A percentile compares a stretch with the other conserved stretches of the same genome.
Conservation (phyloP, 2,329 filamentous ascomycete genomes). For the Penicillium sp. region DNA sequence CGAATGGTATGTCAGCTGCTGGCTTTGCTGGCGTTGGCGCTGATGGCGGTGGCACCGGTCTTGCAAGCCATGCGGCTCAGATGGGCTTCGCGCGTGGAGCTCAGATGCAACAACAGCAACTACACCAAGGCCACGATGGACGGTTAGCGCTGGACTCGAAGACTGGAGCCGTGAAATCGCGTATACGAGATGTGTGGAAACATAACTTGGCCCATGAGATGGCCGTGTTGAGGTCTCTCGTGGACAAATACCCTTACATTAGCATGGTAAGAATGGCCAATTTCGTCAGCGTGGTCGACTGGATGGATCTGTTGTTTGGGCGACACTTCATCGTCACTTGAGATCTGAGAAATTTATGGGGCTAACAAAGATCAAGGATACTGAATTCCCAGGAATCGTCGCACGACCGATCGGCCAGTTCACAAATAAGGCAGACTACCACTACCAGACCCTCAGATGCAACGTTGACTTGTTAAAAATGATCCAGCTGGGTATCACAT, state of each 20-base stretch:
- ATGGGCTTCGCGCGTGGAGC: conserved; percentile 83
- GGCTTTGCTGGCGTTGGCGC: conserved; percentile 58
- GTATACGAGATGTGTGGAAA: conserved; percentile 96
- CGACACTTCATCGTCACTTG: neutral
- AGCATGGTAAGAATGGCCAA: conserved; percentile 76
- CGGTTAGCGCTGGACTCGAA: conserved; percentile 60
- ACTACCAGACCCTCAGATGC: conserved; percentile 95
- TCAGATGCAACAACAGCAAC: conserved; percentile 63
- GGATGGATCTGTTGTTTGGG: neutral
- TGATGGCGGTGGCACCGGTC: conserved; percentile 67
- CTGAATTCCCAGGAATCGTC: conserved; percentile 97
- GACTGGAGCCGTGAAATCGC: conserved; percentile 66
- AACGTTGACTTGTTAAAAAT: conserved; percentile 98
- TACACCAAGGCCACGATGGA: conserved; percentile 55
- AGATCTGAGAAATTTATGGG: neutral
- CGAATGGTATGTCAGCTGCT: conserved; percentile 62
- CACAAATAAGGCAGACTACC: conserved; percentile 93
- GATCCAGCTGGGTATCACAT: conserved; percentile 92
- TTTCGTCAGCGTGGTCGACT: neutral
- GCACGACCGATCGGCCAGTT: conserved; percentile 94
- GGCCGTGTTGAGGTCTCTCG: conserved; percentile 76
- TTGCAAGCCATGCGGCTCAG: conserved; percentile 84
- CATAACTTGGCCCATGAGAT: conserved; percentile 92
- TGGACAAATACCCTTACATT: conserved; percentile 93
- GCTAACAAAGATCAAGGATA: conserved; percentile 67